Base-by-base conservation (phyloP, 2,329 filamentous ascomycete genomes). In the Colletotrichum liaoningense region DNA sequence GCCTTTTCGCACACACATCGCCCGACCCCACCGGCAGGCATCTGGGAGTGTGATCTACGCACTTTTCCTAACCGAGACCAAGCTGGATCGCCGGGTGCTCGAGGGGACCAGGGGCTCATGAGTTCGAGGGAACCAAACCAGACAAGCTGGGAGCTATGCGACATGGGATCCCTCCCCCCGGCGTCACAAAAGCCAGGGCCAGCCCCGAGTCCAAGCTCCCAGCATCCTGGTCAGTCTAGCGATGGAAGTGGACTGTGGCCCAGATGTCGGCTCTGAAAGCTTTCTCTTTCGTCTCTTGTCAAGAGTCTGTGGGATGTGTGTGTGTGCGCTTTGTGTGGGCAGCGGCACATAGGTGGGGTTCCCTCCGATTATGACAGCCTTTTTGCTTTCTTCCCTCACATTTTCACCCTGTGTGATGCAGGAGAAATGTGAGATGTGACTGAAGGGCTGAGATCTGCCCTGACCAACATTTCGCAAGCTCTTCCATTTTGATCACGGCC, bases 401-500 rank as follows among this genome's bases (percentile, higher is more conserved):
- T 57, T 55, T 69, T 24, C 54, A 54, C 60, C 22, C 60, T 60
- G 26, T 65, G 11, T 59, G 19, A 67, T 69, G 67, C 55, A 55
- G 35, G 22, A 49, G 49, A 57, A 59, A 56, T 67, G 24, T 67
- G 63, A 72, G 28, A 72, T 67, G 42, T 72, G 62, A 74, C 49
- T n/a, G 35, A n/a, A 52, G 65, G 33, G 58, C 56, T 63, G 49
- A 74, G 72, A 71, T 74, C 72, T 67, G 35, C 63, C 62, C 35
- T 58, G 26, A 57, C 42, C 52, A 66, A 49, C 57, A 46, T 63
- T 49, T 75, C 74, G 74, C 74, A 75, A 75, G 62, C 72, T 67
- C 74, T 75, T 68, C 74, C 72, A 14, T 64, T 62, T 75, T 58
- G 42, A 60, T 75, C 67, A 52, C 74, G 74, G 74, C 63, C 28